Conservation (phyloP, 202 grass and related monocot genomes). For the Setaria italica region DNA sequence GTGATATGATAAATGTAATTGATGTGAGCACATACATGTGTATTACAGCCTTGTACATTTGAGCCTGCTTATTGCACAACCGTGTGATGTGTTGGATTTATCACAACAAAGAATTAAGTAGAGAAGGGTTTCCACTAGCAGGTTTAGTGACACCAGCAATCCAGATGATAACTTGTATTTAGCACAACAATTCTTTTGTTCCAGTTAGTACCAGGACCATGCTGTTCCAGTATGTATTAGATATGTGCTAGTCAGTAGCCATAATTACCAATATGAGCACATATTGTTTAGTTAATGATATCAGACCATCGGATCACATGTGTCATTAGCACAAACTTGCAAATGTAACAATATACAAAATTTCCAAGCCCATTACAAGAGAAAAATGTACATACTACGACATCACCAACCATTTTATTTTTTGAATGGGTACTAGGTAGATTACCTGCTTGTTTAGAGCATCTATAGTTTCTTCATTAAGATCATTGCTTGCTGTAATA, state of each 20-base stretch:
- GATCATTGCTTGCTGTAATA: slow-evolving; percentile 95
- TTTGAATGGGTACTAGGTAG: neutral
- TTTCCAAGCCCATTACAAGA: neutral
- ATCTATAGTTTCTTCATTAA: slow-evolving; percentile 99
- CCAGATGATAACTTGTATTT: slow-evolving; percentile 11
- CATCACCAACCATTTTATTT: neutral
- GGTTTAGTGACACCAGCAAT: neutral
- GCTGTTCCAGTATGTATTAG: slow-evolving; percentile 4
- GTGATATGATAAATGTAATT: neutral
- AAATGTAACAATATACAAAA: slow-evolving; percentile 5
- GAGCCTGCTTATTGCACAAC: neutral
- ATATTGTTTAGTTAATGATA: neutral
- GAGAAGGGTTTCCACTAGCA: slow-evolving; percentile 2
- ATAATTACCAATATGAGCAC: neutral
- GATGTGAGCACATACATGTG: neutral
- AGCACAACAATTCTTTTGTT: neutral
- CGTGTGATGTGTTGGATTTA: neutral
- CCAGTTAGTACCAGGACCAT: slow-evolving; percentile 9
- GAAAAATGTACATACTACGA: neutral
- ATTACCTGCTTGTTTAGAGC: slow-evolving; percentile 98
- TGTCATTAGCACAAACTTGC: neutral
- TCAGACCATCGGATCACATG: neutral
- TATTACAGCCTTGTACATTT: slow-evolving; percentile 7
- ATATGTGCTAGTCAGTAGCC: slow-evolving; percentile 8
- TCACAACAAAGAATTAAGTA: slow-evolving; percentile 21